Base-by-base conservation (phyloP, 2,329 filamentous ascomycete species). In the Ophiostoma triangulosporum region DNA sequence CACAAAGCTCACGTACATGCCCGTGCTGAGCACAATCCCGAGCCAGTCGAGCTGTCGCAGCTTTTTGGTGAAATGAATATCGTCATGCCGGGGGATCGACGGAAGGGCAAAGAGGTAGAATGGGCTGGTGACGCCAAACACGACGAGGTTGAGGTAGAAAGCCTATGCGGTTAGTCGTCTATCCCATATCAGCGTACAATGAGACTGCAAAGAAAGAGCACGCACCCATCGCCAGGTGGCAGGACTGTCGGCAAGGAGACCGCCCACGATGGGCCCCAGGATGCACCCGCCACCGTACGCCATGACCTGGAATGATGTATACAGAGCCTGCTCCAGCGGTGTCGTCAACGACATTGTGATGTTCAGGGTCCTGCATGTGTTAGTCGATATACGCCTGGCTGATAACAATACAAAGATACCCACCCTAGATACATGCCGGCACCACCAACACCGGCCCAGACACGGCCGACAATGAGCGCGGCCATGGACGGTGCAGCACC, bases 101-200 rank as follows among this genome's bases (percentile, higher is more conserved):
- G 66, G 66, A 0, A 70, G 53, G 14, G 60, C 36, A 32, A 67
- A 62, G 11, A 68, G 20, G 48, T 60, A 67, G 2, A 62, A 57
- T 0, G 64, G 64, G 0, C 56, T 54, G 7, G 59, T 59, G 36
- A 68, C 62, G 27, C 59, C 71, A 7, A 65, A 76, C 0, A 74
- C 68, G 48, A 74, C 64, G 0, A 81, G 66, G 58, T 81, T 81
- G 65, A 81, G 73, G 59, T 82, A 82, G 54, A 75, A 75, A 0
- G 64, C 65, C 56, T 57, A 31, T 1, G 24, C n/a, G n/a, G 7
- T 38, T 17, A 38, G 35, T 17, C 6, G 11, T 33, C 1, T 14
- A 36, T n/a, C n/a, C 15, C 12, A 36, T 17, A 35, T 15, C 11
- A 36, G 8, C 6, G 6, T 5, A 31, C n/a, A n/a, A n/a, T n/a